These are phyloP conservation scores for Penicillium atrosanguineum DNA, from an alignment of 495 filamentous ascomycete genomes.

Conservation along the genomic window DNA sequence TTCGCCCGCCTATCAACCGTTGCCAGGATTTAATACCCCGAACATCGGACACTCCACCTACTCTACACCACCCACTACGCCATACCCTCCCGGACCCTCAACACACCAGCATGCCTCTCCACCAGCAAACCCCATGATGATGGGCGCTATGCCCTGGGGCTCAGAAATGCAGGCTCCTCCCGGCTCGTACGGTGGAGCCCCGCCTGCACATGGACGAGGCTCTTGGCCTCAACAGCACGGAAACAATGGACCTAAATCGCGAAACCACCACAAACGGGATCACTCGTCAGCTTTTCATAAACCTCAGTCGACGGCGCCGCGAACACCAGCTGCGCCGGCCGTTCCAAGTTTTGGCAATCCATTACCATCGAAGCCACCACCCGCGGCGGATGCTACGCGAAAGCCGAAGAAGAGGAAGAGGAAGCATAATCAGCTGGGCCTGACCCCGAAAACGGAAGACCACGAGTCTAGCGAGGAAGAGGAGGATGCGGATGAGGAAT, in stretches of 20 bases:
- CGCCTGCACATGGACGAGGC: slow-evolving; percentile 30
- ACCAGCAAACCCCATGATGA: slow-evolving; percentile 45
- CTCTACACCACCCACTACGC: slow-evolving; percentile 22
- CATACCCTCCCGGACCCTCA: slow-evolving; percentile 25
- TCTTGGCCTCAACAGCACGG: slow-evolving; percentile 46
- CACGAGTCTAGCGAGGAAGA: slow-evolving; percentile 71
- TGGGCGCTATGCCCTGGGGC: slow-evolving; percentile 59
- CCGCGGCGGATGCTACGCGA: slow-evolving; percentile 33
- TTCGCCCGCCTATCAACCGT: slow-evolving; percentile 26
- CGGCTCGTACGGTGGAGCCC: slow-evolving; percentile 19
- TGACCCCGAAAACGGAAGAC: slow-evolving; percentile 71
- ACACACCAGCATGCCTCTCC: slow-evolving; percentile 23
- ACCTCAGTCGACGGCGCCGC: slow-evolving; percentile 33
- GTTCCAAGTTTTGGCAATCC: slow-evolving; percentile 62
- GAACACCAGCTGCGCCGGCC: slow-evolving; percentile 51
- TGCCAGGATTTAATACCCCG: slow-evolving; percentile 29
- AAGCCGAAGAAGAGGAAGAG: slow-evolving; percentile 73
- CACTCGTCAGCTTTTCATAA: slow-evolving; percentile 43
- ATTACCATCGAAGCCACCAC: slow-evolving; percentile 61
- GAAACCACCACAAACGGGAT: slow-evolving; percentile 37
- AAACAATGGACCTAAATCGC: slow-evolving; percentile 38
- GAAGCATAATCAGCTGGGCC: slow-evolving; percentile 73
- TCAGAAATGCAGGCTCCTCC: slow-evolving; percentile 42
- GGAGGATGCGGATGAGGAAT: slow-evolving; percentile 69
- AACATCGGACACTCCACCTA: slow-evolving; percentile 22